phyloP scores from a whole-genome alignment of 345 rosid species.

The Acer negundo region DNA sequence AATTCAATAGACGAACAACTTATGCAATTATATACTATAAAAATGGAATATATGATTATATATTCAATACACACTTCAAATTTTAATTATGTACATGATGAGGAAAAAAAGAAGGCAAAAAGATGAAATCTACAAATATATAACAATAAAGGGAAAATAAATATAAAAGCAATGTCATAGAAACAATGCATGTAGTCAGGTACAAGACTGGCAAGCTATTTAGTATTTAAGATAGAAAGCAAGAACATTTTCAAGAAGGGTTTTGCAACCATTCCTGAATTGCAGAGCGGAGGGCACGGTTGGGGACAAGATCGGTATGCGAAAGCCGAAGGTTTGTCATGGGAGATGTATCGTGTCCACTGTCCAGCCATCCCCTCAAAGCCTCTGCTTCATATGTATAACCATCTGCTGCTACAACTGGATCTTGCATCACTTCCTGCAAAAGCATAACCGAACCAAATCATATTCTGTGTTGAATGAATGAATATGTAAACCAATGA shows the following conservation, averaged over 20 bases:
- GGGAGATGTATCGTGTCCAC: constrained; percentile 70
- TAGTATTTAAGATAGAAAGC: neutral
- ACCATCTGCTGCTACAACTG: constrained; percentile 85
- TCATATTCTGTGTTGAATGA: neutral
- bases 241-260: neutral
- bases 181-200: neutral
- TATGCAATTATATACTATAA: too few relatives aligned
- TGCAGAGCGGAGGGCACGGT: constrained; percentile 67
- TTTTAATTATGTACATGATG: neutral
- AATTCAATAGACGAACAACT: too few relatives aligned
- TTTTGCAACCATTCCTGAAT: constrained; percentile 69
- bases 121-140: neutral
- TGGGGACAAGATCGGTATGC: constrained; percentile 63
- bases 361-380: constrained; percentile 64
- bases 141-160: neutral
- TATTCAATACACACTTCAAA: neutral
- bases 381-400: constrained; percentile 70
- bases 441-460: neutral
- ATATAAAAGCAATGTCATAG: neutral
- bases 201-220: neutral
- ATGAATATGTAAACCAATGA: neutral
- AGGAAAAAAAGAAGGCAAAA: neutral
- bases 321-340: constrained; percentile 54
- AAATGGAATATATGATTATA: neutral
- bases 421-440: constrained; percentile 84